Evolutionary conservation across 345 rosid genomes (phyloP), one percentile per base, ranked within the genome.

Genomic region (Eucalyptus brandiana): DNA sequence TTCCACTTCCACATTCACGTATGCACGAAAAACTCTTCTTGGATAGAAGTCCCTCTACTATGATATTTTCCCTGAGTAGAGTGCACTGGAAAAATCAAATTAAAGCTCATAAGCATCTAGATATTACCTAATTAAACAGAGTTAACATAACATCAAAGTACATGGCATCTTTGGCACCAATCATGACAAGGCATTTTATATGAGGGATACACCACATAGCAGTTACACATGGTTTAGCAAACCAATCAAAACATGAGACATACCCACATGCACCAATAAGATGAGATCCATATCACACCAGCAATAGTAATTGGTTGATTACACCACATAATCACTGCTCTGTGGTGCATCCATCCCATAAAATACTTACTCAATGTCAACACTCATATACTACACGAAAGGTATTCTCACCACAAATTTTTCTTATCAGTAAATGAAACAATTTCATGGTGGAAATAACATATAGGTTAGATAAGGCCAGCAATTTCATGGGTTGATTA

Each of bases 81-180:
- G 96, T 93, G 94, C 96, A 95, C 96, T 95, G 96, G 92, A 91
- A 97, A 95, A 94, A 93, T 97, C 99, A 96, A 93, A 95, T 94
- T 95, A 95, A 95, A 94, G 97, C 91, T 95, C 96, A 96, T 94
- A 96, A 96, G 97, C 94, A 92, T 76, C 48, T 44, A 87, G 90
- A 87, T 72, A 91, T 34, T 80, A 37, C 34, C n/a, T n/a, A 18
- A 13, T 28, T 86, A 67, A 45, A 62, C 42, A 50, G 49, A 45
- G 65, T 51, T 9, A 40, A 53, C 53, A 51, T 42, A 65, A 65
- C 53, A 51, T 49, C 12, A 76, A 86, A 48, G 42, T 34, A 48
- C 19, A 54, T 12, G 60, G 69, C 44, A 62, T 50, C 34, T 81
- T 24, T 30, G 65, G 40, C n/a, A 47, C 83, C 51, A 56, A 40